Conservation (phyloP, 1,284 basidiomycete species). For the Prillingera fragicola region DNA sequence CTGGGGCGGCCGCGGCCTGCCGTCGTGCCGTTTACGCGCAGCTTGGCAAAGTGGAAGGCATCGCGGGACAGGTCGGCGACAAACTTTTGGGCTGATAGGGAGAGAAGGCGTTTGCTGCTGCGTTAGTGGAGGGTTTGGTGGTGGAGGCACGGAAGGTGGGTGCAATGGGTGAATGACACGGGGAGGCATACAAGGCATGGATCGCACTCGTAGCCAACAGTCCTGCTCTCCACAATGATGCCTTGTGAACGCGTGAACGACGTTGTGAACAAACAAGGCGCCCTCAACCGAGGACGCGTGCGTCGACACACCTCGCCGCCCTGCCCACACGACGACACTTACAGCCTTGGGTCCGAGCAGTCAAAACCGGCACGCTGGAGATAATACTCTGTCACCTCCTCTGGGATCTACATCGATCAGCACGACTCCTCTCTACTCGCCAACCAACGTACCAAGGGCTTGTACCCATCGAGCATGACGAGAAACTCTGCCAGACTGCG, state of each 20-base stretch:
- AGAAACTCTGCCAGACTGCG: slow-evolving; percentile 89
- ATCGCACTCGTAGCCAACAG: too few relatives aligned
- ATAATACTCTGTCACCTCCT: slow-evolving; percentile 97
- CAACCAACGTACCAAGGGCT: slow-evolving; percentile 68
- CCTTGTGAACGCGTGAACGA: too few relatives aligned
- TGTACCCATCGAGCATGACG: slow-evolving; percentile 92
- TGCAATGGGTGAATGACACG: too few relatives aligned
- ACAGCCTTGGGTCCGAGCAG: slow-evolving; percentile 88
- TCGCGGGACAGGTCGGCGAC: slow-evolving; percentile 95
- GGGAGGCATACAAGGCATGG: too few relatives aligned
- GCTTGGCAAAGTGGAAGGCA: slow-evolving; percentile 94
- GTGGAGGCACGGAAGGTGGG: too few relatives aligned
- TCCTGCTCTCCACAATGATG: too few relatives aligned
- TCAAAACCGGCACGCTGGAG: slow-evolving; percentile 95
- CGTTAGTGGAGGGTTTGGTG: too few relatives aligned
- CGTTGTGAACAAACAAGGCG: too few relatives aligned
- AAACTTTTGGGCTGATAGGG: slow-evolving; percentile 96
- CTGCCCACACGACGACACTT: slow-evolving; percentile 41
- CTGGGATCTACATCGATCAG: slow-evolving; percentile 67
- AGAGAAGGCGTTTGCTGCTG: slow-evolving; percentile 85
- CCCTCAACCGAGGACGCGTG: too few relatives aligned
- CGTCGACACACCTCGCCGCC: neutral
- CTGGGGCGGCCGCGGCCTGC: slow-evolving; percentile 45
- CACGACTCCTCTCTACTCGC: neutral
- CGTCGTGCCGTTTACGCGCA: slow-evolving; percentile 59